Evolutionary conservation across 768 basidiomycete genomes (phyloP).

Genomic region (Phlebiopsis flavidoalba): DNA sequence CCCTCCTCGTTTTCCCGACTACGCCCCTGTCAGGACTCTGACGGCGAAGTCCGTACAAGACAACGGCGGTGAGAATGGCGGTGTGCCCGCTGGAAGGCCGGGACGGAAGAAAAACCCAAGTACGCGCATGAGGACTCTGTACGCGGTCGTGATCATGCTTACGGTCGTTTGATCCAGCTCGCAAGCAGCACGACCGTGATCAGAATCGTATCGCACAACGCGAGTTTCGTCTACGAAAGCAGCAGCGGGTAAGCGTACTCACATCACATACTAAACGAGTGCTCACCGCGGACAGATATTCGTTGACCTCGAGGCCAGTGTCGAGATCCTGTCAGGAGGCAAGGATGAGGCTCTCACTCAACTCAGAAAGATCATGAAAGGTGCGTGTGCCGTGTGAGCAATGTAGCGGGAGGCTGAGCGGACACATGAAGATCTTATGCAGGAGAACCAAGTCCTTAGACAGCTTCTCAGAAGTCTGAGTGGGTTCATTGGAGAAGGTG

Average conservation of each 20-base stretch:
- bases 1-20: background rate
- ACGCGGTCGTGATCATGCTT: conserved; percentile 25
- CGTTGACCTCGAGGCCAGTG: conserved; percentile 84
- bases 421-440: conserved; percentile 63
- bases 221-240: conserved; percentile 89
- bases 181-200: conserved; percentile 81
- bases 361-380: conserved; percentile 77
- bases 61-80: conserved; percentile 13
- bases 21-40: conserved; percentile 49
- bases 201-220: conserved; percentile 92
- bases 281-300: conserved; percentile 57
- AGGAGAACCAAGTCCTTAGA: conserved; percentile 83
- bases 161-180: conserved; percentile 46
- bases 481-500: conserved; percentile 83
- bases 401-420: background rate
- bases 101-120: conserved; percentile 91
- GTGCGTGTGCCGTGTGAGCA: conserved; percentile 26
- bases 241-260: conserved; percentile 58
- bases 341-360: conserved; percentile 86
- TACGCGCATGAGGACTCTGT: conserved; percentile 28
- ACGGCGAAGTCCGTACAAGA: conserved; percentile 47
- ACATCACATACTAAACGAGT: background rate
- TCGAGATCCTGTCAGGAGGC: conserved; percentile 91
- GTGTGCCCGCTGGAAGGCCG: conserved; percentile 41
- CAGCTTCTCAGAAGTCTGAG: conserved; percentile 71